Evolutionary conservation across 768 basidiomycete species (phyloP).

Genomic region (Russula olivacea): DNA sequence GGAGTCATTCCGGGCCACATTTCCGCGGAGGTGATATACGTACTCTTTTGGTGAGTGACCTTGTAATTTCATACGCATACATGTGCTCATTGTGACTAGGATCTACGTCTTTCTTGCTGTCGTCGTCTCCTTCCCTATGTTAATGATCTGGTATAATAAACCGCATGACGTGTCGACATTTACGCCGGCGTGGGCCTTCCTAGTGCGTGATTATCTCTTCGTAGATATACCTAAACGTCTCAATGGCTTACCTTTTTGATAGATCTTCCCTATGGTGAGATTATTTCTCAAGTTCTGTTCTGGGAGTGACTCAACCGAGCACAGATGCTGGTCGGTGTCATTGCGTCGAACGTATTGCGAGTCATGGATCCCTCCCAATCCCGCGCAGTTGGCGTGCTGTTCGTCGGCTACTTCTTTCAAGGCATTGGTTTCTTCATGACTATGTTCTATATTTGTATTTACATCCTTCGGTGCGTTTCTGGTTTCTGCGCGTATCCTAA

Average conservation of each 20-base stretch:
- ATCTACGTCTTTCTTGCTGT: slow-evolving; percentile 38
- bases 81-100: slow-evolving; percentile 29
- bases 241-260: not conserved
- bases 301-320: slow-evolving; percentile 2
- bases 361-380: slow-evolving; percentile 35
- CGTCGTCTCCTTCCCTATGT: slow-evolving; percentile 41
- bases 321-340: slow-evolving; percentile 45
- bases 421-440: slow-evolving; percentile 46
- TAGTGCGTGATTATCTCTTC: slow-evolving; percentile 31
- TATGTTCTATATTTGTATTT: slow-evolving; percentile 46
- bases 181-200: slow-evolving; percentile 35
- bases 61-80: not conserved
- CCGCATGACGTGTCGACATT: slow-evolving; percentile 42
- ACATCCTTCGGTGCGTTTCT: slow-evolving; percentile 38
- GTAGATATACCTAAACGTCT: not conserved
- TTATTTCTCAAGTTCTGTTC: not conserved
- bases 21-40: slow-evolving; percentile 35
- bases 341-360: slow-evolving; percentile 40
- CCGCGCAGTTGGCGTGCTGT: slow-evolving; percentile 38
- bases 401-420: slow-evolving; percentile 46
- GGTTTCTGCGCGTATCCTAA: not conserved
- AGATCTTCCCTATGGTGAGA: slow-evolving; percentile 35
- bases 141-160: slow-evolving; percentile 46
- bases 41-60: slow-evolving; percentile 38
- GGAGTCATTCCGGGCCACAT: slow-evolving; percentile 37